phyloP scores from a whole-genome alignment of 306 rosid genomes.

The Trifolium subterraneum region DNA sequence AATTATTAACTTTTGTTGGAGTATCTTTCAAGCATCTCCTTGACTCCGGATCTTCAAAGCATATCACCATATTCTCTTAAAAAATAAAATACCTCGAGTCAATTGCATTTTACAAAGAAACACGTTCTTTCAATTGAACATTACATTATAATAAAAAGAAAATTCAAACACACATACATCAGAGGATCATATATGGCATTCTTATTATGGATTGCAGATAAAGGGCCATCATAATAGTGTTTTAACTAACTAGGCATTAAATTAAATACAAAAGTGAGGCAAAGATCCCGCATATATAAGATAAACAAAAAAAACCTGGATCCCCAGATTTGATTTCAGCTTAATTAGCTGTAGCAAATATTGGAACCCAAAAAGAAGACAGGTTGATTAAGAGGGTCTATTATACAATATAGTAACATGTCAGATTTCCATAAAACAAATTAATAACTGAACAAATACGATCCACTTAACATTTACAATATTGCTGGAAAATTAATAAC shows the following conservation, averaged over 20 bases:
- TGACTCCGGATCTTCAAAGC: conserved; percentile 83
- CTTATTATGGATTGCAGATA: conserved; percentile 22
- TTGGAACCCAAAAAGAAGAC: conserved; percentile 26
- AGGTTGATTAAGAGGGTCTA: conserved; percentile 16
- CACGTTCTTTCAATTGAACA: conserved; percentile 39
- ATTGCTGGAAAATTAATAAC: conserved; percentile 16
- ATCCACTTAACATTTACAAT: conserved; percentile 19
- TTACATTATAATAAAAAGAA: conserved; percentile 24
- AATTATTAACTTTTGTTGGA: conserved; percentile 55
- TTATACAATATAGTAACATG: neutral
- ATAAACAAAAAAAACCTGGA: neutral
- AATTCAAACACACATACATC: conserved; percentile 15
- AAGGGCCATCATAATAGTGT: conserved; percentile 25
- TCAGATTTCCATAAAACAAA: conserved; percentile 22
- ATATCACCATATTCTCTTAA: conserved; percentile 91
- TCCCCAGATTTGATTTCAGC: conserved; percentile 8
- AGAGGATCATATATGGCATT: conserved; percentile 12
- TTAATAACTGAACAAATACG: neutral
- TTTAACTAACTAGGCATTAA: conserved; percentile 20
- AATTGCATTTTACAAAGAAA: conserved; percentile 33
- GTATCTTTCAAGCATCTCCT: conserved; percentile 85
- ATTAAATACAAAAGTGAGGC: conserved; percentile 19
- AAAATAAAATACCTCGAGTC: conserved; percentile 41
- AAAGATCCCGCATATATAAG: conserved; percentile 23
- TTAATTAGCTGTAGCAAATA: conserved; percentile 16